Evolutionary conservation across 2,329 filamentous ascomycete species (phyloP), one percentile per base, ranked within the genome.

Genomic region (Aureobasidium sp.): DNA sequence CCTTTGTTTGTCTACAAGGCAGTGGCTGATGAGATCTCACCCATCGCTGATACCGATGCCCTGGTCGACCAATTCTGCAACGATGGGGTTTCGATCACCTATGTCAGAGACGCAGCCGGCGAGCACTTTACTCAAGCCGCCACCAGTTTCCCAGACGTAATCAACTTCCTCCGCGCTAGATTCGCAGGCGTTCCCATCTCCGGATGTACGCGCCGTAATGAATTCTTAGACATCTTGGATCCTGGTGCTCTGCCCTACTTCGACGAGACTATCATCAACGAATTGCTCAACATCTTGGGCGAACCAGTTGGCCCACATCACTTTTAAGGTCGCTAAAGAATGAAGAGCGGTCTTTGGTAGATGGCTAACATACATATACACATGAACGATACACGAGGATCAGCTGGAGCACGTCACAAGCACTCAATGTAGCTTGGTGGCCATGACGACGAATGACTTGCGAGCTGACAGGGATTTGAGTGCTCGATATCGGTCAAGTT

Each of bases 1-100:
- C 71, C 71, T 1, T 36, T 71, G 5, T 73, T 70, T 44, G 63
- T 69, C 6, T 74, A 74, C 61, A 72, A 75, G 51, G 69, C 72
- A 3, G 65, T 68, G 10, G 62, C 65, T 1, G 72, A 74, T 61
- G 70, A 74, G 57, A 64, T 74, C 15, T 69, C 67, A 42, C 64
- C 68, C 2, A 60, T 71, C 0, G 62, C 55, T 6, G 68, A 71
- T 42, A 71, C 69, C 3, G 70, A 73, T 64, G 62, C 48, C 1
- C 47, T 73, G 55, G 64, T 73, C 0, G 47, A 66, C 9, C 62
- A 66, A 44, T 69, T 66, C 62, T 71, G 70, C 23, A 26, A 26
- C 23, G 20, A 46, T 13, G 42, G 42, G 13, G 52, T 44, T 6
- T 29, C 23, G 4, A 44, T 56, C 36, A 42, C 36, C 7, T 56